These are phyloP conservation scores for Aspergillus floridensis DNA, from an alignment of 2,329 filamentous ascomycete genomes.

Conservation along the genomic window DNA sequence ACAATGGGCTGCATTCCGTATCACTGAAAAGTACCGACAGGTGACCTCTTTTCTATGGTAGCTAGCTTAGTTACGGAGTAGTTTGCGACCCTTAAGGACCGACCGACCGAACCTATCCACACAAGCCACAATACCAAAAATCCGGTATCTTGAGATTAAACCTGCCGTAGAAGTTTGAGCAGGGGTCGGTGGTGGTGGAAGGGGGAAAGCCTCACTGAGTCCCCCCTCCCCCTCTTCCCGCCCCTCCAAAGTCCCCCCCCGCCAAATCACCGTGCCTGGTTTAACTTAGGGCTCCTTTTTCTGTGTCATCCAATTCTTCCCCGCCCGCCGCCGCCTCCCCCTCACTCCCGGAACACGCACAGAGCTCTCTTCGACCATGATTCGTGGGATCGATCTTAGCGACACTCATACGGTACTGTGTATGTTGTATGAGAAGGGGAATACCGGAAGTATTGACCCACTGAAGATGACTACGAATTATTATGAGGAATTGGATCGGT, in stretches of 20 bases:
- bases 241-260: constrained; percentile 7
- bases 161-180: not conserved
- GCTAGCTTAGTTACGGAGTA: too few species aligned
- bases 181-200: not conserved
- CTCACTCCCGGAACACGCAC: constrained; percentile 2
- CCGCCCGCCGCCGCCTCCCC: constrained; percentile 8
- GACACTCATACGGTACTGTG: not conserved
- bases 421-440: not conserved
- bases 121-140: not conserved
- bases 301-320: not conserved
- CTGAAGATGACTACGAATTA: constrained; percentile 13
- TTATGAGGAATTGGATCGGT: constrained; percentile 10
- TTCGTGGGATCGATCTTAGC: not conserved
- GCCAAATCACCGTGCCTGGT: constrained; percentile 5
- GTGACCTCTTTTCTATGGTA: not conserved
- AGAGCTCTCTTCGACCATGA: constrained; percentile 7
- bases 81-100: too few species aligned
- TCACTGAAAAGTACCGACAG: not conserved
- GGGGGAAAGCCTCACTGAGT: constrained; percentile 5
- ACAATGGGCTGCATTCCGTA: not conserved
- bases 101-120: not conserved
- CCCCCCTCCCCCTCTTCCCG: not conserved
- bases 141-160: not conserved
- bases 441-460: constrained; percentile 13
- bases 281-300: not conserved